Percentiles rank a stretch among this genome's conserved stretches.
phyloP scores from a whole-genome alignment of 2,329 filamentous ascomycete genomes.

The Colletotrichum destructivum region DNA sequence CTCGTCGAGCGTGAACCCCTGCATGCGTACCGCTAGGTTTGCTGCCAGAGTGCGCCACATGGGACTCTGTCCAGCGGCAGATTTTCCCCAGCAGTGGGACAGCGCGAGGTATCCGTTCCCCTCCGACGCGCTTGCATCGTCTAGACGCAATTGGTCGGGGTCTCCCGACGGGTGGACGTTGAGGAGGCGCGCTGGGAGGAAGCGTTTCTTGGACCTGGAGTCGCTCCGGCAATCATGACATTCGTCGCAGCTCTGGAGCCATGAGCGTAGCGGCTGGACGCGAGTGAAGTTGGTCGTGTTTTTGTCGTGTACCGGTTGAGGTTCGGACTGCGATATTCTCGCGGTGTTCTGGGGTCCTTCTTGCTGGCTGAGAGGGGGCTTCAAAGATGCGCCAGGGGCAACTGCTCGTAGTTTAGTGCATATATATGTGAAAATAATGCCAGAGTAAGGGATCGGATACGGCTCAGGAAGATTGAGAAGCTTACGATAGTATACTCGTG shows the following conservation, averaged over 20 bases:
- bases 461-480: too few relatives aligned
- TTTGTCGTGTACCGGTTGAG: background rate
- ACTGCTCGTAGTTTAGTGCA: background rate
- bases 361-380: background rate
- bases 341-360: background rate
- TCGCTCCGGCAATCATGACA: background rate
- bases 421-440: too few relatives aligned
- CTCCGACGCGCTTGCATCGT: background rate
- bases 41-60: background rate
- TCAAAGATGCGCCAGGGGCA: background rate
- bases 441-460: background rate
- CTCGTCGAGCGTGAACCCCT: background rate
- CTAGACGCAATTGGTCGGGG: background rate
- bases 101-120: background rate
- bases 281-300: background rate
- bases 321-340: too few relatives aligned
- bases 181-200: background rate
- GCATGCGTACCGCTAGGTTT: background rate
- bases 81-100: background rate
- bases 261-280: background rate
- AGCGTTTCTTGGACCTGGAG: background rate
- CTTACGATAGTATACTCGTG: background rate
- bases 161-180: background rate
- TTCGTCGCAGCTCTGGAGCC: background rate
- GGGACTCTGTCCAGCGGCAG: background rate